Evolutionary conservation across 305 asterid species (phyloP).

Genomic region (Solanum chacoense): DNA sequence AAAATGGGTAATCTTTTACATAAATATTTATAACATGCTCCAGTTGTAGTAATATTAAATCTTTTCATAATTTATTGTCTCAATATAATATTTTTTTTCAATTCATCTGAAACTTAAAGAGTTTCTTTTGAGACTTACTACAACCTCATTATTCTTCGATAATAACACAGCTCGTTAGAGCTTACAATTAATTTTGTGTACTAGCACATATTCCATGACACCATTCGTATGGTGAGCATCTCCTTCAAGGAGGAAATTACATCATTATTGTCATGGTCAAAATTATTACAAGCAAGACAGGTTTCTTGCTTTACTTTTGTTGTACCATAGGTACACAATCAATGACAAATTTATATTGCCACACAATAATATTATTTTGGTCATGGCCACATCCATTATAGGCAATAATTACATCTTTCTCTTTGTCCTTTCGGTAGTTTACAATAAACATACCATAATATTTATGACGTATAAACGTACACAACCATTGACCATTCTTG

Average conservation of each 20-base stretch:
- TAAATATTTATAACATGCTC: neutral
- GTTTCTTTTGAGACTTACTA: neutral
- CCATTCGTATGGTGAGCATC: neutral
- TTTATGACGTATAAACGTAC: neutral
- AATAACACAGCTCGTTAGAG: neutral
- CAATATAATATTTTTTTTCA: neutral
- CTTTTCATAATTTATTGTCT: neutral
- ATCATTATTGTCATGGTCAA: neutral
- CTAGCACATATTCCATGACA: neutral
- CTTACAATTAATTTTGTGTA: neutral
- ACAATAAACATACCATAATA: neutral
- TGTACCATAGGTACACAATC: neutral
- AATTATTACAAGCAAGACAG: no score
- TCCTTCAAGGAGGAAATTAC: neutral
- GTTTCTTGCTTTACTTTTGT: neutral
- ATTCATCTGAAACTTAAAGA: neutral
- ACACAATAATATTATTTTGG: neutral
- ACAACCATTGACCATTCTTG: neutral
- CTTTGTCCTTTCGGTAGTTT: neutral
- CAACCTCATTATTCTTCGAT: neutral
- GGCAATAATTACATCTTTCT: neutral
- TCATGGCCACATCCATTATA: neutral
- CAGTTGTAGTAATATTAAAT: no score
- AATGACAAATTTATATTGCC: no score
- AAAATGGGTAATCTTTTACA: neutral